A percentile compares a stretch with the other conserved stretches of the same genome.
Evolutionary conservation across 73 alveolate genomes (phyloP).

Genomic region (Paramecium caudatum): DNA sequence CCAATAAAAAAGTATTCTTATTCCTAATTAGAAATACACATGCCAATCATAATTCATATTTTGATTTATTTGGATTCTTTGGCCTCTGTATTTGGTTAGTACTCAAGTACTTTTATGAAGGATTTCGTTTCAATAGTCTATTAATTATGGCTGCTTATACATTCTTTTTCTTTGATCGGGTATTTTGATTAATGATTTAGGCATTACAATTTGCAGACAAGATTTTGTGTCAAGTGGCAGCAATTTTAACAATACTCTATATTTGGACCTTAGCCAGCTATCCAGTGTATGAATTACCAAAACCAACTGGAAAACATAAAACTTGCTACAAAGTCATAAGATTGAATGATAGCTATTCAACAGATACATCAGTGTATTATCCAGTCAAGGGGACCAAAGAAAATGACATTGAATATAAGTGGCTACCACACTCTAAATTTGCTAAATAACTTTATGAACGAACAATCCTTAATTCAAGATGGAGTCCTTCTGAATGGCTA

Average conservation of each 20-base stretch:
- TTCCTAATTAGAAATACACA: not conserved
- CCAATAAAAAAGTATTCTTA: not conserved
- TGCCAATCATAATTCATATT: conserved; percentile 63
- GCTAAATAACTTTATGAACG: conserved; percentile 7
- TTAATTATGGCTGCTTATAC: conserved; percentile 4
- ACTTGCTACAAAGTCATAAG: conserved; percentile 26
- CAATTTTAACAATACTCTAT: conserved; percentile 15
- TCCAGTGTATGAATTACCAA: conserved; percentile 63
- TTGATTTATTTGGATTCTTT: conserved; percentile 57
- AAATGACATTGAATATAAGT: not conserved
- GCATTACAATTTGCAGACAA: conserved; percentile 48
- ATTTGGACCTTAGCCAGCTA: conserved; percentile 8
- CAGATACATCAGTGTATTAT: conserved; percentile 51
- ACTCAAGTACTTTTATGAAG: conserved; percentile 35
- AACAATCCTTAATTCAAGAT: not conserved
- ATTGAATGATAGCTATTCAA: conserved; percentile 35
- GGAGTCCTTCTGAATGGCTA: conserved; percentile 32
- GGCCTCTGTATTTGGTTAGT: conserved; percentile 6
- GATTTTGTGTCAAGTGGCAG: conserved; percentile 49
- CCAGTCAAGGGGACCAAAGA: not conserved
- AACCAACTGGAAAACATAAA: conserved; percentile 42
- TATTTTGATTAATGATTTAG: not conserved
- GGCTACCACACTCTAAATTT: conserved; percentile 33
- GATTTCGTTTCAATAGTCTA: not conserved
- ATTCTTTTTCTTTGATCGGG: conserved; percentile 54